Base-by-base conservation (phyloP, 2,329 filamentous ascomycete genomes). In the Xylariales sp. region DNA sequence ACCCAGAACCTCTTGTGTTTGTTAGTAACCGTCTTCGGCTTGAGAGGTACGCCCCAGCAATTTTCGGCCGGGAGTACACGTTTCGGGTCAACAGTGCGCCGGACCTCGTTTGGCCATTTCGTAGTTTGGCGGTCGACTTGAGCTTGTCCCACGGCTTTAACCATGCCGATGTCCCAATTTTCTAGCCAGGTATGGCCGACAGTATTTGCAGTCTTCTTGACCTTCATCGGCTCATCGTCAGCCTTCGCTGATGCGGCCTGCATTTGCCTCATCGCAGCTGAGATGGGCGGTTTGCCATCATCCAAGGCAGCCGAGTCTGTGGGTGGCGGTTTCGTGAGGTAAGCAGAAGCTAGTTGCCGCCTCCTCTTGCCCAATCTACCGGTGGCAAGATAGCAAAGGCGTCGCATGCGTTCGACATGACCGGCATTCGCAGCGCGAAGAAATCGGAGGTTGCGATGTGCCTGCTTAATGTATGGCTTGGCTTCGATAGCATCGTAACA, bases 371-470 rank as follows among this genome's bases (percentile, higher is more conserved):
- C 80, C 1, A 58, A 50, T 21, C 78, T 68, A 5, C 74, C 80
- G 50, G 80, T 79, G 1, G 66, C 70, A 15, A 67, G 54, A 31
- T 64, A 50, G 22, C 80, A 62, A 7, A 83, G 57, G 8, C 56
- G 62, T 21, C 63, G 56, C 63, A 82, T 68, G 37, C 69, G 68
- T 0, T 47, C 38, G 24, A 63, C 45, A 45, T 76, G 64, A 24
- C 79, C 79, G 9, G 62, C 54, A 47, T 76, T 75, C 48, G 77
- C 77, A 3, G 73, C 73, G 24, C 71, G 67, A 1, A 84, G 59
- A 9, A 59, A 63, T 25, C 69, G 68, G 15, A 79, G 62, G n/a
- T 60, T 51, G 18, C 62, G 57, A 33, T 61, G 58, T 2, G 69
- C 76, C 18, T 66, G 54, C 9, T 62, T 56, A 14, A 74, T 47